A percentile compares a stretch with the other conserved stretches of the same genome.
These are phyloP conservation scores for Cyclospora cayetanensis DNA, from an alignment of 169 alveolate genomes.

Conservation along the genomic window DNA sequence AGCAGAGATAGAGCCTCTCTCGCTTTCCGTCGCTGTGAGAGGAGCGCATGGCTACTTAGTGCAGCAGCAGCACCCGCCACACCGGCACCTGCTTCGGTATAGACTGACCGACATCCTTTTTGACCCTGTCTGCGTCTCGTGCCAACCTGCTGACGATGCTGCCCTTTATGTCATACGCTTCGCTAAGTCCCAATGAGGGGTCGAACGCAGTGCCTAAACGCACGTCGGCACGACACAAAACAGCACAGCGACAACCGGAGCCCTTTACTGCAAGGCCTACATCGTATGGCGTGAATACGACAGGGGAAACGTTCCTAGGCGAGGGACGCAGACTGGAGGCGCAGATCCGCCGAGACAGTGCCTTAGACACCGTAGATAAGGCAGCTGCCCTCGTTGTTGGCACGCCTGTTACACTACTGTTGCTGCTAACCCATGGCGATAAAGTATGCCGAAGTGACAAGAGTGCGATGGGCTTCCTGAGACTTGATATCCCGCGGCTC, in stretches of 20 bases:
- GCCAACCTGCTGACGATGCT: slow-evolving; percentile 35
- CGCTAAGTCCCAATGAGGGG: slow-evolving; percentile 7
- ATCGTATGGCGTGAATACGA: background rate
- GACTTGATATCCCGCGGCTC: background rate
- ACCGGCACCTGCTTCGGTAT: background rate
- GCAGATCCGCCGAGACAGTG: too few species aligned
- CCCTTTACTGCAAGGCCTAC: background rate
- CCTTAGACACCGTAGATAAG: too few species aligned
- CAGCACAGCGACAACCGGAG: background rate
- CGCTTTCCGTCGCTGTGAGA: background rate
- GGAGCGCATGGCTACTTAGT: too few species aligned
- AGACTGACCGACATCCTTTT: slow-evolving; percentile 34
- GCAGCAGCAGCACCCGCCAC: background rate
- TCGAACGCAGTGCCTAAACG: slow-evolving; percentile 12
- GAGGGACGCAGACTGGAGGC: too few species aligned
- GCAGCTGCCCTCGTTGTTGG: background rate
- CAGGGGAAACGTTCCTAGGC: too few species aligned
- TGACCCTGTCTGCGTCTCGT: background rate
- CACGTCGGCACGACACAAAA: background rate
- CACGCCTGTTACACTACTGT: background rate
- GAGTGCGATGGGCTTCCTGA: background rate
- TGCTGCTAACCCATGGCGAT: background rate
- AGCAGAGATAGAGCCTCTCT: background rate
- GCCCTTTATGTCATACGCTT: slow-evolving; percentile 53
- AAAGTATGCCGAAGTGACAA: background rate